Base-by-base conservation (phyloP, 176 grass and related monocot species). In the Carex pumila region DNA sequence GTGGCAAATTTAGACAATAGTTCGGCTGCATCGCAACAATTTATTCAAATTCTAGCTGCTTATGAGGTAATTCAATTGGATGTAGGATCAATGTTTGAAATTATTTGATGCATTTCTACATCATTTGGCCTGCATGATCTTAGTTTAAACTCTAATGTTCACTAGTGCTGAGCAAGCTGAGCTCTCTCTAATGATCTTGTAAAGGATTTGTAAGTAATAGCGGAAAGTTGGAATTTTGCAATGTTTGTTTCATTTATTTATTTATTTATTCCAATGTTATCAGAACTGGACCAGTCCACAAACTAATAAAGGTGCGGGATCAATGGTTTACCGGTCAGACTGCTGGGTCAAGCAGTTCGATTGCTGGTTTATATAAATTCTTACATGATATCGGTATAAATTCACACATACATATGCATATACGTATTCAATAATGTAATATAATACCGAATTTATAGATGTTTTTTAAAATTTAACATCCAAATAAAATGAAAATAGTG, bases 11-110 rank as follows among this genome's bases (percentile, higher is more conserved):
- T 73, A 37, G 29, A 32, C 4, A 52, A 74, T 32, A 41, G 21
- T 59, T 50, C 85, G 19, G 86, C 89, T 3, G 60, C 86, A 3
- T 94, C 95, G n/a, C 88, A 65, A 0, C 83, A 79, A 3, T 98
- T 98, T 65, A 87, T 93, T 84, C 92, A 94, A 79, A 93, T 94
- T 87, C 86, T 98, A 37, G 92, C 92, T 39, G 92, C 95, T 65
- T 98, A 94, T 55, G 92, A 98, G 89, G 95, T 95, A 88, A 29
- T 65, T 36, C 17, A 2, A 36, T 56, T 53, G 37, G 78, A 71
- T 53, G 11, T 76, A 14, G 3, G 21, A 76, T 75, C 43, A 30
- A 50, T 13, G 14, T 43, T 29, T 52, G 0, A 53, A 21, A 74
- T 52, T 43, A 12, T 53, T 43, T 11, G 12, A 75, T 30, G 60